Percentiles rank a stretch among this genome's conserved stretches.
Conservation (phyloP, 257 asterid genomes). For the Datura wrightii region DNA sequence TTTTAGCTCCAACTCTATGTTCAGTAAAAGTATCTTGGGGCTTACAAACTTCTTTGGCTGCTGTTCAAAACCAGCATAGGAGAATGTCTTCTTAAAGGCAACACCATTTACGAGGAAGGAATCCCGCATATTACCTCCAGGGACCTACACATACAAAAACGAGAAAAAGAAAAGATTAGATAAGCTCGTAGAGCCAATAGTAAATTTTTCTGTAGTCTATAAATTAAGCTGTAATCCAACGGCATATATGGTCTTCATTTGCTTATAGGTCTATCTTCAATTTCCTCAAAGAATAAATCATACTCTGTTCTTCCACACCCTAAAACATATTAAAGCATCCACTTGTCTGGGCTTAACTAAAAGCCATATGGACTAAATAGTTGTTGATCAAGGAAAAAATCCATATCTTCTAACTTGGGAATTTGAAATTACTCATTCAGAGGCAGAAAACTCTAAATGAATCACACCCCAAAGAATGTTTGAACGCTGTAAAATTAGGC, state of each 20-base stretch:
- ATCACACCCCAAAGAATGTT: no score
- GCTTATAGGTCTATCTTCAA: not conserved
- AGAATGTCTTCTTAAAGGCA: conserved; percentile 98
- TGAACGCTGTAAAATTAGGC: no score
- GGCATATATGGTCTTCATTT: not conserved
- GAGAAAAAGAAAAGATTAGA: conserved; percentile 22
- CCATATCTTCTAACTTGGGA: not conserved
- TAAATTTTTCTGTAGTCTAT: not conserved
- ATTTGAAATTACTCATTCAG: no score
- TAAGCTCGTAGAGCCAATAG: not conserved
- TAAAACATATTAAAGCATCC: not conserved
- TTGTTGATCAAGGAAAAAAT: not conserved
- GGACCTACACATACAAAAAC: conserved; percentile 65
- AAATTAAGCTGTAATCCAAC: conserved; percentile 12
- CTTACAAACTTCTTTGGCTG: conserved; percentile 84
- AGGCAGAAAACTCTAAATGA: no score
- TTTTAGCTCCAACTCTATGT: conserved; percentile 93
- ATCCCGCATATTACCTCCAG: conserved; percentile 98
- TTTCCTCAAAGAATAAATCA: not conserved
- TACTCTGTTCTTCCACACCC: not conserved
- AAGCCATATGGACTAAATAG: not conserved
- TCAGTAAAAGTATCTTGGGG: conserved; percentile 85
- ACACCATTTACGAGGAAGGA: conserved; percentile 97
- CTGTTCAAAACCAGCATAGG: conserved; percentile 99
- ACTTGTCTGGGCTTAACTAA: not conserved